phyloP scores from a whole-genome alignment of 2,329 filamentous ascomycete species.

The Aureobasidium sp. region DNA sequence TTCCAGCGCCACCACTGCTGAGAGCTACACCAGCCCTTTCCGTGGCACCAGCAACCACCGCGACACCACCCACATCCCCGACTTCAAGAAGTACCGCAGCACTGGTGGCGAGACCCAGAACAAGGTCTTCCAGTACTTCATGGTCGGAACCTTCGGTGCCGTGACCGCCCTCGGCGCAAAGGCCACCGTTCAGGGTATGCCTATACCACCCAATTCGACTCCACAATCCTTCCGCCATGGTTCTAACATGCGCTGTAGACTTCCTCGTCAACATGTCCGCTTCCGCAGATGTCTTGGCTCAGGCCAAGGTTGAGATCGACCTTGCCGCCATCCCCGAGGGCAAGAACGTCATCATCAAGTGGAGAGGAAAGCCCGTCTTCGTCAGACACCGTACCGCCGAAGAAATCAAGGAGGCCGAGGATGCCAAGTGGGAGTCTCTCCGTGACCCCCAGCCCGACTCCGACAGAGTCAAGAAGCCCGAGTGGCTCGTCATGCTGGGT shows the following conservation, averaged over 20 bases:
- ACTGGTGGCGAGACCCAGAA: conserved; percentile 60
- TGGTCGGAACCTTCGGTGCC: conserved; percentile 92
- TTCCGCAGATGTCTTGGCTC: conserved; percentile 94
- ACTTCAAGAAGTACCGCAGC: conserved; percentile 81
- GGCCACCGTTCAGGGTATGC: conserved; percentile 92
- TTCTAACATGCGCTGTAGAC: conserved; percentile 48
- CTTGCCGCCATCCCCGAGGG: conserved; percentile 88
- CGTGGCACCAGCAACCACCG: conserved; percentile 26
- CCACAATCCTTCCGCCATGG: neutral
- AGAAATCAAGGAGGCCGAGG: conserved; percentile 94
- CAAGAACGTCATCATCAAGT: conserved; percentile 99
- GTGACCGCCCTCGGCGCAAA: conserved; percentile 90
- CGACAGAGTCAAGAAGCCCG: conserved; percentile 94
- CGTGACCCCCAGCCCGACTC: conserved; percentile 86
- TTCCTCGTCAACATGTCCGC: conserved; percentile 99
- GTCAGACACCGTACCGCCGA: conserved; percentile 91
- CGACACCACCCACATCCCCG: conserved; percentile 65
- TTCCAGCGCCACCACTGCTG: conserved; percentile 27
- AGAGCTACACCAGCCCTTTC: conserved; percentile 49
- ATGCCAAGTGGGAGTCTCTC: conserved; percentile 70
- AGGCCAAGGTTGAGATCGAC: conserved; percentile 99
- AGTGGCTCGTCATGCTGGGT: conserved; percentile 99
- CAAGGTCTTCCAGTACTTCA: conserved; percentile 93
- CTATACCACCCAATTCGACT: neutral
- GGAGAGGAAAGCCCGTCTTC: conserved; percentile 99